Evolutionary conservation across 2,329 filamentous ascomycete species (phyloP), one percentile per base, ranked within the genome.

Genomic region (Verticillium albo-atrum): DNA sequence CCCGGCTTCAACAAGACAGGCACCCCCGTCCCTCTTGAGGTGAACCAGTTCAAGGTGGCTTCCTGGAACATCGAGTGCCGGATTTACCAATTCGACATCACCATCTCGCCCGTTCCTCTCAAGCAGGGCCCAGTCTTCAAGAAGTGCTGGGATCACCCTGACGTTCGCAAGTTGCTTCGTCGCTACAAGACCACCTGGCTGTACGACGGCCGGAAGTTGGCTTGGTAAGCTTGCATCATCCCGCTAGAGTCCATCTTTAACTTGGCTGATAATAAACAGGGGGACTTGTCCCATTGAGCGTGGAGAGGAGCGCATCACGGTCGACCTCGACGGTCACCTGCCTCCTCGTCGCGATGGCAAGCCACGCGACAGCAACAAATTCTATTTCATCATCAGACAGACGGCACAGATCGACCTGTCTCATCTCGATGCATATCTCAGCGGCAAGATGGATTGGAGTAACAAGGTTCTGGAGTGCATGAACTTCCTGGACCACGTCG

Each of bases 401-500:
- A 89, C 89, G 0, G 88, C 85, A n/a, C 75, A 75, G 2, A 83
- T 99, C 25, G 83, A 89, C 51, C 82, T 98, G 57, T 74, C 80
- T 3, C 78, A 83, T 1, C 80, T 98, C 0, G 75, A 82, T 3
- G 77, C 79, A 0, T 97, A 94, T 69, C 78, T 96, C 2, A 68
- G 79, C 1, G 81, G 86, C 54, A 76, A 82, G 60, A 77, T 82
- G 23, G 74, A 79, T 1, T 89, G 89, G 71, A 84, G 89, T 68
- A 85, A 84, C 37, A 76, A 81, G 23, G 86, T 94, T 23, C 81
- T 94, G 7, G 90, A 95, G 68, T 88, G 90, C 15, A 85, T 98
- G 72, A 97, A 90, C 70, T 97, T 97, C 68, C 79, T 97, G 4
- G 95, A 99, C 64, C 95, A 99, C 69, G 79, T 94, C 7, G 79